Evolutionary conservation across 371 early-diverging fungal genomes (phyloP).

Genomic region (Synchytrium microbalum): DNA sequence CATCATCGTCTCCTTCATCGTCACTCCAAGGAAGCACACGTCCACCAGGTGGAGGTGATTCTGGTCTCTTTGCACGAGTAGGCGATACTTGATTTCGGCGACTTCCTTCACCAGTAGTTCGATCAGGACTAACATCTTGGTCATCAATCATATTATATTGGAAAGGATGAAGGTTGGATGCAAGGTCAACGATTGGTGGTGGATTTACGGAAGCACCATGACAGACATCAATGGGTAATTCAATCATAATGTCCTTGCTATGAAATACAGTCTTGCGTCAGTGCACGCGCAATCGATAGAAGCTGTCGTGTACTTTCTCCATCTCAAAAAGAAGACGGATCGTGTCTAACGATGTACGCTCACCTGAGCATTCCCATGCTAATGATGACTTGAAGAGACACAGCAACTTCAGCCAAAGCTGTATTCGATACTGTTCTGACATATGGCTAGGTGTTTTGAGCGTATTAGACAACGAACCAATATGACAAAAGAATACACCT

Average conservation of each 20-base stretch:
- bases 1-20: slow-evolving; percentile 21
- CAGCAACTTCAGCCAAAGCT: slow-evolving; percentile 42
- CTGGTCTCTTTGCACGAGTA: not conserved
- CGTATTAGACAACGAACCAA: not conserved
- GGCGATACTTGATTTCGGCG: slow-evolving; percentile 14
- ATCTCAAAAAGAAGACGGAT: not conserved
- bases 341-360: not conserved
- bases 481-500: not conserved
- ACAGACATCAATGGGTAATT: slow-evolving; percentile 47
- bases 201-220: slow-evolving; percentile 44
- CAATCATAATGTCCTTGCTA: slow-evolving; percentile 43
- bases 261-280: not conserved
- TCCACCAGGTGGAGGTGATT: slow-evolving; percentile 8
- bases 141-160: slow-evolving; percentile 20
- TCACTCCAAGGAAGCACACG: slow-evolving; percentile 26
- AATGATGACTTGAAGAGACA: slow-evolving; percentile 37
- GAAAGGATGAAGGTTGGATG: slow-evolving; percentile 25
- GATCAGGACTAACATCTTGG: slow-evolving; percentile 14
- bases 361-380: slow-evolving; percentile 43
- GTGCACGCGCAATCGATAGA: slow-evolving; percentile 6
- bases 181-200: slow-evolving; percentile 31
- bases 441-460: slow-evolving; percentile 4
- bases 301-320: not conserved
- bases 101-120: not conserved
- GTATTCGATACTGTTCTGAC: slow-evolving; percentile 44